These are phyloP conservation scores for Elymus sibiricus DNA, from an alignment of 176 grass and related monocot species.

Conservation along the genomic window DNA sequence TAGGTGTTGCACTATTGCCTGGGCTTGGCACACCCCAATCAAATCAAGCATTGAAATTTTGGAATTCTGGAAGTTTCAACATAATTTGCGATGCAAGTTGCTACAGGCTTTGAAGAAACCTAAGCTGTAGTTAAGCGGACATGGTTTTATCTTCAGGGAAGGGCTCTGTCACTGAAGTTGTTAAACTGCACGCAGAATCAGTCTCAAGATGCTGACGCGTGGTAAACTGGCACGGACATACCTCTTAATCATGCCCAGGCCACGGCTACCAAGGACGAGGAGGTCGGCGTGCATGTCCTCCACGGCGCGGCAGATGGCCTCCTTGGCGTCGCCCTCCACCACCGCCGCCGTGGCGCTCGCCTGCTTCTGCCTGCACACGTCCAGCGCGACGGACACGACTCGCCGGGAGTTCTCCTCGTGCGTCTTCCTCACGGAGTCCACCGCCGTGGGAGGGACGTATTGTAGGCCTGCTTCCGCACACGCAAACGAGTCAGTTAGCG, in stretches of 20 bases:
- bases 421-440: slow-evolving; percentile 51
- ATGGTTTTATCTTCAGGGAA: no score
- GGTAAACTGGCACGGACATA: neutral
- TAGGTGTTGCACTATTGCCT: neutral
- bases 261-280: slow-evolving; percentile 70
- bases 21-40: neutral
- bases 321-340: slow-evolving; percentile 82
- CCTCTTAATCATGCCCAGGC: slow-evolving; percentile 73
- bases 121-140: no score
- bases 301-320: slow-evolving; percentile 56
- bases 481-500: neutral
- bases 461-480: neutral
- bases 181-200: no score
- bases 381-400: slow-evolving; percentile 40
- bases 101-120: no score
- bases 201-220: neutral
- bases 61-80: no score
- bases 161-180: no score
- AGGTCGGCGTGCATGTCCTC: slow-evolving; percentile 63
- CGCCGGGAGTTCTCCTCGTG: slow-evolving; percentile 52
- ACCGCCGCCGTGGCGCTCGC: slow-evolving; percentile 36
- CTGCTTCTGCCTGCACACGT: slow-evolving; percentile 47
- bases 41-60: no score
- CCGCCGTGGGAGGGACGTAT: slow-evolving; percentile 36
- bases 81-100: no score